These are phyloP conservation scores for Litchi chinensis DNA, from an alignment of 345 rosid genomes.

Conservation along the genomic window DNA sequence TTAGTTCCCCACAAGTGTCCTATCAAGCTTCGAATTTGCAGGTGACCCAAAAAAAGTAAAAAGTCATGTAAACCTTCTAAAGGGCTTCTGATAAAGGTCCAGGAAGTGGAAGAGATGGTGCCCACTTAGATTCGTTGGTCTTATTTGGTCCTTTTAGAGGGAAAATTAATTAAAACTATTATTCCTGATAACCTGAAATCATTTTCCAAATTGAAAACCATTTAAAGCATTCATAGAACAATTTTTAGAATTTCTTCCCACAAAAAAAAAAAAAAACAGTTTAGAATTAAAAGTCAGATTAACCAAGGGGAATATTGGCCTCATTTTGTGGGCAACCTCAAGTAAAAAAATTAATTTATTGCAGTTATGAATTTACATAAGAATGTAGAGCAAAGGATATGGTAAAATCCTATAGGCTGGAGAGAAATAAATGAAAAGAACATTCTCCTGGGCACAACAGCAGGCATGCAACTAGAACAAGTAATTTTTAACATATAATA, in stretches of 20 bases:
- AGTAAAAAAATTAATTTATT: too few relatives aligned
- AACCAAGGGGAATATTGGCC: neutral
- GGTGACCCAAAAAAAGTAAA: neutral
- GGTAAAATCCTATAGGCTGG: neutral
- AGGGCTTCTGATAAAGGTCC: neutral
- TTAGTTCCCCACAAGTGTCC: constrained; percentile 4
- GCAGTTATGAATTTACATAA: neutral
- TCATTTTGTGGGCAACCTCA: neutral
- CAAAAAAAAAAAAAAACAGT: too few relatives aligned
- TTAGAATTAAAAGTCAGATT: too few relatives aligned
- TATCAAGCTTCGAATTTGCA: constrained; percentile 2
- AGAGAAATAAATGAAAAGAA: constrained; percentile 1
- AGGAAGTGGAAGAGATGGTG: neutral
- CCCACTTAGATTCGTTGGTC: constrained; percentile 19
- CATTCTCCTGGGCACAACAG: neutral
- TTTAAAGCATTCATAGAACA: neutral
- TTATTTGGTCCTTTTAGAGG: constrained; percentile 10
- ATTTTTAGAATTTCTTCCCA: too few relatives aligned
- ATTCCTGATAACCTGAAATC: neutral
- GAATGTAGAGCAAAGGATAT: neutral
- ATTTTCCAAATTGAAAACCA: too few relatives aligned
- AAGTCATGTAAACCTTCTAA: too few relatives aligned
- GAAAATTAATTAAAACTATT: neutral
- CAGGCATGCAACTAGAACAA: neutral
- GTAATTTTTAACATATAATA: neutral